Base-by-base conservation (phyloP, 2,329 filamentous ascomycete species). In the Magnaporthiopsis incrustans region DNA sequence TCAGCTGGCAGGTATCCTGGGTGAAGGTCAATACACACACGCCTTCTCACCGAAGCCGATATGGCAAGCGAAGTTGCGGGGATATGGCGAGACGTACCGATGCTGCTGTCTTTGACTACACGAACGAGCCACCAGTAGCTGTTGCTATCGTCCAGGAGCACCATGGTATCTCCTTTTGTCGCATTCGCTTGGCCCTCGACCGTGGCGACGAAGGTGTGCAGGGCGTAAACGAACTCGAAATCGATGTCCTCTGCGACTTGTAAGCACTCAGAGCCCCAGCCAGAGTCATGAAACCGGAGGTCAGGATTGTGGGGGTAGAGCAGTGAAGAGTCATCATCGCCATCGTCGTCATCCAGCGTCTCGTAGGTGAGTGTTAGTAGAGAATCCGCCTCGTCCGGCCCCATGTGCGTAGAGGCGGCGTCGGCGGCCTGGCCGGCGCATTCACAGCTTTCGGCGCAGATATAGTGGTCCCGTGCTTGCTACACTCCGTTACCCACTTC, bases 101-200 rank as follows among this genome's bases (percentile, higher is more conserved):
- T 99, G 74, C 92, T 98, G 75, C 91, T 96, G 77, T 99, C 95
- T 76, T 98, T 98, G 63, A 98, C 93, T 59, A 99, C 91, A 68
- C 94, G 85, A 18, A 99, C 95, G 66, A 99, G 85, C 95, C 95
- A 99, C 95, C 95, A 99, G 76, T 99, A 99, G 78, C 93, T 98
- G 79, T 99, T 99, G 78, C 92, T 98, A 72, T 99, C 95, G 73
- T 99, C 95, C 27, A 99, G 85, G 68, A 99, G 82, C 63, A 98
- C 94, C 95, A 99, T 99, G 18, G 94, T 98, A 73, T 99, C 95
- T 62, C 95, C 95, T 78, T 99, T 99, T 44, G 92, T 96, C 65
- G 95, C 95, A 80, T 98, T 99, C 67, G 95, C 95, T 77, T 99
- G 95, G 33, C 95, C 95, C 77, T 99, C 95, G 61, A 99, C 95